Evolutionary conservation across 2,329 filamentous ascomycete species (phyloP).

Genomic region (Arachnomyces sp.): DNA sequence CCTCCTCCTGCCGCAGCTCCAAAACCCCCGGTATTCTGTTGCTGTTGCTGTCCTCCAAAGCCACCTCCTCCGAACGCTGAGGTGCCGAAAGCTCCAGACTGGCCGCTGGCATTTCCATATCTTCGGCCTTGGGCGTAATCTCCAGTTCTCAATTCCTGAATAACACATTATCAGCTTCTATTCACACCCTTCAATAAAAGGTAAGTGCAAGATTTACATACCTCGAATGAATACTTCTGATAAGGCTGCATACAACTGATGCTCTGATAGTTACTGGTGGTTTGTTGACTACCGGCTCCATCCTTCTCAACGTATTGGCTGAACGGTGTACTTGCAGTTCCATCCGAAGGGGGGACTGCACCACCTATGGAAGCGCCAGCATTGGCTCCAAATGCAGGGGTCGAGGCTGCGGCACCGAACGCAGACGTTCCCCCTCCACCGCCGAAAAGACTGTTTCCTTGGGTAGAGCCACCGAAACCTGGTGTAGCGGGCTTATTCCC

Average conservation of each 20-base stretch:
- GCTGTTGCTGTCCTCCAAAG: constrained; percentile 37
- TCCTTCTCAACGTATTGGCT: constrained; percentile 40
- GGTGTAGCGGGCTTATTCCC: no score
- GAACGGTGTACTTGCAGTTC: constrained; percentile 40
- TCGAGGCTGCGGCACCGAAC: constrained; percentile 20
- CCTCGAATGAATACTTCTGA: constrained; percentile 78
- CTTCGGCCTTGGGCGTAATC: constrained; percentile 85
- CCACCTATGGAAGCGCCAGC: constrained; percentile 36
- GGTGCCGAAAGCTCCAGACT: constrained; percentile 72
- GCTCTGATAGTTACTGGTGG: constrained; percentile 41
- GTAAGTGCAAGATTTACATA: constrained; percentile 11
- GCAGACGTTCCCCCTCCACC: constrained; percentile 12
- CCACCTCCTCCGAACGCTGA: constrained; percentile 46
- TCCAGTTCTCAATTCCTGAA: constrained; percentile 62
- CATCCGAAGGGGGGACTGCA: constrained; percentile 33
- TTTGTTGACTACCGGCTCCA: constrained; percentile 19
- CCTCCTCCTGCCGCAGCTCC: constrained; percentile 34
- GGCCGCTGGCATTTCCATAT: constrained; percentile 72
- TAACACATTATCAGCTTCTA: constrained; percentile 5
- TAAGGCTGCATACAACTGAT: constrained; percentile 42
- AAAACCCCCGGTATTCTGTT: constrained; percentile 30
- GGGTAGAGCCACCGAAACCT: constrained; percentile 10
- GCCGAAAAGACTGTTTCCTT: constrained; percentile 11
- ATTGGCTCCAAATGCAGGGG: constrained; percentile 28
- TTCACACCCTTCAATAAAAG: background rate